phyloP scores from a whole-genome alignment of 768 basidiomycete genomes.

The Amanita muscaria region DNA sequence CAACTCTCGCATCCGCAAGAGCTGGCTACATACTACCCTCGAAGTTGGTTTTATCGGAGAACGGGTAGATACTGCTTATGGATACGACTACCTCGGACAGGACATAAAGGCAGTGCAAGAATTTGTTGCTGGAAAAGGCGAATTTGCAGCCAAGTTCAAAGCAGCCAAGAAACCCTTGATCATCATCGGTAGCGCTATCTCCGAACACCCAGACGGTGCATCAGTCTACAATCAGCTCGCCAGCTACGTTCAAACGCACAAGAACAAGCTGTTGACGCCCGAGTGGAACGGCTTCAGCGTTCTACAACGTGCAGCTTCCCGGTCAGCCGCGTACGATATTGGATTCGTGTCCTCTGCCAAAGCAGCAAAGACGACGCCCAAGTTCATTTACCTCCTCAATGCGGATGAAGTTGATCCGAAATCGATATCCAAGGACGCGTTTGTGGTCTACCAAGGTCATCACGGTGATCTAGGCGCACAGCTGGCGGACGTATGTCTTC shows the following conservation, averaged over 20 bases:
- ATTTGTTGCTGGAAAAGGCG: constrained; percentile 69
- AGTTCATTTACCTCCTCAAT: constrained; percentile 94
- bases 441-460: constrained; percentile 98
- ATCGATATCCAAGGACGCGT: constrained; percentile 83
- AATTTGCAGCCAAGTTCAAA: constrained; percentile 82
- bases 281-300: constrained; percentile 96
- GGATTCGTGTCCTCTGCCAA: constrained; percentile 85
- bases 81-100: constrained; percentile 84
- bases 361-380: constrained; percentile 69
- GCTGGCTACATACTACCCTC: constrained; percentile 80
- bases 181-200: constrained; percentile 81
- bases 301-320: constrained; percentile 90
- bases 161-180: constrained; percentile 86
- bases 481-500: constrained; percentile 93
- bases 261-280: constrained; percentile 64
- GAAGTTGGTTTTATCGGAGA: constrained; percentile 90
- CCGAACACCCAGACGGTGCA: constrained; percentile 79
- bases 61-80: constrained; percentile 84
- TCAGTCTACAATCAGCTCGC: constrained; percentile 70
- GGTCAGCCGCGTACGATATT: constrained; percentile 89
- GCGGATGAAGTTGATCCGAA: constrained; percentile 89
- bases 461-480: constrained; percentile 96
- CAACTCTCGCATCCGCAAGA: constrained; percentile 94
- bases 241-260: constrained; percentile 74
- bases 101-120: constrained; percentile 67